Percentiles rank a stretch among this genome's conserved stretches.
Conservation (phyloP, 2,329 filamentous ascomycete species). For the Claviceps monticola region DNA sequence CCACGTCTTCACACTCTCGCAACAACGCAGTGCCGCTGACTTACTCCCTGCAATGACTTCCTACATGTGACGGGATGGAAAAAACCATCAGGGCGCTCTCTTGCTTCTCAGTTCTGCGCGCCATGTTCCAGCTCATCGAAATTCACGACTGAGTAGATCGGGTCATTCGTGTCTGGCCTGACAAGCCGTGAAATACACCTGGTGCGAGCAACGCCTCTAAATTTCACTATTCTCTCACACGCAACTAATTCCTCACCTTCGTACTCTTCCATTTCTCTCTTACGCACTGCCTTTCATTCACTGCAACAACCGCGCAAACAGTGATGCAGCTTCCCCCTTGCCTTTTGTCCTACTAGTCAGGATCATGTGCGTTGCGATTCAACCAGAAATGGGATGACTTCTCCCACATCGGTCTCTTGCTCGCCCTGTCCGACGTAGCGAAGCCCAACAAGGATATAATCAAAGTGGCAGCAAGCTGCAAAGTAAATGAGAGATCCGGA, state of each 20-base stretch:
- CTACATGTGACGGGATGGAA: slow-evolving; percentile 26
- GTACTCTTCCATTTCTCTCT: not conserved
- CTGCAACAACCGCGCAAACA: not conserved
- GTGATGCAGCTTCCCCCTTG: not conserved
- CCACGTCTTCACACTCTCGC: not conserved
- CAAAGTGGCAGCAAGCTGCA: slow-evolving; percentile 13
- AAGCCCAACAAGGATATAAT: slow-evolving; percentile 22
- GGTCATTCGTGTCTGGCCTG: slow-evolving; percentile 24
- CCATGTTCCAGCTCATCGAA: slow-evolving; percentile 24
- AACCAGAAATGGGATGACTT: slow-evolving; percentile 18
- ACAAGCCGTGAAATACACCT: slow-evolving; percentile 23
- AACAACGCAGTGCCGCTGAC: not conserved
- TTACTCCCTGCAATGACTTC: slow-evolving; percentile 9
- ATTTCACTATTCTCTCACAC: slow-evolving; percentile 8
- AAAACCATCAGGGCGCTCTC: slow-evolving; percentile 31
- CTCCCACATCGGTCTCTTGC: slow-evolving; percentile 25
- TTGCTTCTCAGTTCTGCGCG: slow-evolving; percentile 15
- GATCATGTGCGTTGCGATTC: not conserved
- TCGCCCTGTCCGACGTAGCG: slow-evolving; percentile 21
- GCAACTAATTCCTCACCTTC: not conserved
- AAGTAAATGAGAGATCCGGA: slow-evolving; percentile 20
- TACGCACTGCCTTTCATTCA: not conserved
- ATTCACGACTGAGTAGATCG: slow-evolving; percentile 18
- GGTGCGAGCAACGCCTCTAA: slow-evolving; percentile 26
- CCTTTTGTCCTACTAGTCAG: not conserved